Evolutionary conservation across 495 filamentous ascomycete genomes (phyloP).

Genomic region (Aspergillus bertholletiae): DNA sequence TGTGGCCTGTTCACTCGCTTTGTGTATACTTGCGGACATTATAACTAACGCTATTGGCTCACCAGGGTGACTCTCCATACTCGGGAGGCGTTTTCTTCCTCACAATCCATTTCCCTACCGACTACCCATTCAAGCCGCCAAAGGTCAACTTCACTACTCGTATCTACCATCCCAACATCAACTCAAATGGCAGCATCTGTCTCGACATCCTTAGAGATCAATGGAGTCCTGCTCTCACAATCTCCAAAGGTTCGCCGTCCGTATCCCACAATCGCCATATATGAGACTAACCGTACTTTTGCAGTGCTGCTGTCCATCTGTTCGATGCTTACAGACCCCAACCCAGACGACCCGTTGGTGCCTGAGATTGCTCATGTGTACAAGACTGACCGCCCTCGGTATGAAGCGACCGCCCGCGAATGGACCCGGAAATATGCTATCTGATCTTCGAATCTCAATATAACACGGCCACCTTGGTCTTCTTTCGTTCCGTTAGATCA

Average conservation of each 20-base stretch:
- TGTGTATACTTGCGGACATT: neutral
- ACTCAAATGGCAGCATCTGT: slow-evolving; percentile 99
- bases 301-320: slow-evolving; percentile 96
- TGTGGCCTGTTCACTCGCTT: slow-evolving; percentile 21
- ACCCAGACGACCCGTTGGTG: slow-evolving; percentile 96
- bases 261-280: neutral
- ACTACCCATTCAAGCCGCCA: slow-evolving; percentile 99
- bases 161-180: slow-evolving; percentile 99
- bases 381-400: slow-evolving; percentile 94
- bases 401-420: slow-evolving; percentile 94
- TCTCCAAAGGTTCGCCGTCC: slow-evolving; percentile 82
- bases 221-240: slow-evolving; percentile 98
- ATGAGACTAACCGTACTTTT: slow-evolving; percentile 14
- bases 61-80: slow-evolving; percentile 88
- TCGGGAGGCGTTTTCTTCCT: slow-evolving; percentile 98
- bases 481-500: slow-evolving; percentile 37
- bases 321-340: slow-evolving; percentile 99
- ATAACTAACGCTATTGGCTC: slow-evolving; percentile 15
- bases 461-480: slow-evolving; percentile 26
- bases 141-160: slow-evolving; percentile 99
- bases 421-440: slow-evolving; percentile 99
- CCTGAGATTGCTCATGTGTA: slow-evolving; percentile 99
- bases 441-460: slow-evolving; percentile 33
- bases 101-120: slow-evolving; percentile 96
- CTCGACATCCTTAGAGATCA: slow-evolving; percentile 97